phyloP scores from a whole-genome alignment of 495 filamentous ascomycete genomes.

The Penicillium malachiteum region DNA sequence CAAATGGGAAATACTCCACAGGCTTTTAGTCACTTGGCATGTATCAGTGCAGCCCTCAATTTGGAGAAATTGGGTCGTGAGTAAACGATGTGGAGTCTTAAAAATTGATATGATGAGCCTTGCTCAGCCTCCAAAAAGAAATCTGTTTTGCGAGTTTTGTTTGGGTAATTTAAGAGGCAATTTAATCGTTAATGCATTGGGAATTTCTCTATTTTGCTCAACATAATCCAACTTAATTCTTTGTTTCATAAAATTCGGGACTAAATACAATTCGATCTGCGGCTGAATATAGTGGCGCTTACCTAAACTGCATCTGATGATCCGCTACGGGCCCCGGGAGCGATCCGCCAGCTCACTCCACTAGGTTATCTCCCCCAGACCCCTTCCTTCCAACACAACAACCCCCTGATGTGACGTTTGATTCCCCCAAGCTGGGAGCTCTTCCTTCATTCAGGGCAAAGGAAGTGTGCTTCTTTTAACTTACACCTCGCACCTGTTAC shows the following conservation, averaged over 20 bases:
- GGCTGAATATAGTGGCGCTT: constrained; percentile 3
- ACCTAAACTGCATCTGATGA: constrained; percentile 13
- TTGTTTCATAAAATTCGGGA: no score
- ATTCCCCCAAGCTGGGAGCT: neutral
- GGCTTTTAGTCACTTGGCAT: constrained; percentile 70
- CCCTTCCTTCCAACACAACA: constrained; percentile 1
- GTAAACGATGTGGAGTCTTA: neutral
- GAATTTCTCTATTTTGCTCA: neutral
- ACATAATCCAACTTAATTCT: no score
- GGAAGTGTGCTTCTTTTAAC: neutral
- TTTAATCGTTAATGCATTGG: neutral
- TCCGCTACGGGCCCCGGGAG: constrained; percentile 9
- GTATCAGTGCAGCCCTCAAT: constrained; percentile 73
- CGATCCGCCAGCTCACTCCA: constrained; percentile 19
- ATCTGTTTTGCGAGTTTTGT: neutral
- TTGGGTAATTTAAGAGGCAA: neutral
- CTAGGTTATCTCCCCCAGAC: constrained; percentile 21
- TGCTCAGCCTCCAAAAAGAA: neutral
- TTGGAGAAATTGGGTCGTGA: constrained; percentile 42
- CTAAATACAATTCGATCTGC: no score
- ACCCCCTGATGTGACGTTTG: neutral
- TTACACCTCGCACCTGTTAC: neutral
- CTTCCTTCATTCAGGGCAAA: neutral
- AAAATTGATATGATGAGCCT: neutral
- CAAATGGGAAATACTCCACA: constrained; percentile 74